Conservation (phyloP, 345 rosid species). For the Excoecaria agallocha region DNA sequence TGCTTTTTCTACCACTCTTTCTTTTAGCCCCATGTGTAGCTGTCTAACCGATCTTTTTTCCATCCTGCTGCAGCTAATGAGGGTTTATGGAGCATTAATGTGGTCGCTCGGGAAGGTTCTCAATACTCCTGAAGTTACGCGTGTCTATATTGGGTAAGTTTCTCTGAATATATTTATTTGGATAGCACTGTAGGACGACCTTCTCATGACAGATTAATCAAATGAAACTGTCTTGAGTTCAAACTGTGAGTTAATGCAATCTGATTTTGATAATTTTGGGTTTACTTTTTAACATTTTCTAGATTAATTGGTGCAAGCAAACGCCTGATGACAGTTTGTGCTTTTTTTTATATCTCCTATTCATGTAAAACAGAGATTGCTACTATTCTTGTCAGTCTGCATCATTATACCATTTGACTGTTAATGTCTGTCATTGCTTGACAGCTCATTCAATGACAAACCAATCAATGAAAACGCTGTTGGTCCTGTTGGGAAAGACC, state of each 20-base stretch:
- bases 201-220: background rate
- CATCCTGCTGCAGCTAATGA: constrained; percentile 67
- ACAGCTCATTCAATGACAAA: constrained; percentile 92
- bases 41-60: constrained; percentile 8
- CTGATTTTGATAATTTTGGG: background rate
- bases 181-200: background rate
- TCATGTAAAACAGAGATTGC: constrained; percentile 19
- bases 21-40: background rate
- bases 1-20: background rate
- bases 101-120: constrained; percentile 99
- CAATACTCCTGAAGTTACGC: constrained; percentile 88
- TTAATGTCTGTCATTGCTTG: constrained; percentile 19
- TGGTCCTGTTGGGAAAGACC: constrained; percentile 90
- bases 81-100: constrained; percentile 97
- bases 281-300: background rate
- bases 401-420: constrained; percentile 5
- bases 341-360: too few relatives aligned
- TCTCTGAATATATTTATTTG: background rate
- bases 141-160: constrained; percentile 90
- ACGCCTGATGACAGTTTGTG: too few relatives aligned
- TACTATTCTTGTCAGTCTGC: background rate
- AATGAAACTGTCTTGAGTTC: too few relatives aligned
- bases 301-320: too few relatives aligned
- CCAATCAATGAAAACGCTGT: constrained; percentile 68
- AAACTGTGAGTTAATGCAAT: background rate